Evolutionary conservation across 2,329 filamentous ascomycete genomes (phyloP).

Genomic region (Cephalotrichum gorgonifer): DNA sequence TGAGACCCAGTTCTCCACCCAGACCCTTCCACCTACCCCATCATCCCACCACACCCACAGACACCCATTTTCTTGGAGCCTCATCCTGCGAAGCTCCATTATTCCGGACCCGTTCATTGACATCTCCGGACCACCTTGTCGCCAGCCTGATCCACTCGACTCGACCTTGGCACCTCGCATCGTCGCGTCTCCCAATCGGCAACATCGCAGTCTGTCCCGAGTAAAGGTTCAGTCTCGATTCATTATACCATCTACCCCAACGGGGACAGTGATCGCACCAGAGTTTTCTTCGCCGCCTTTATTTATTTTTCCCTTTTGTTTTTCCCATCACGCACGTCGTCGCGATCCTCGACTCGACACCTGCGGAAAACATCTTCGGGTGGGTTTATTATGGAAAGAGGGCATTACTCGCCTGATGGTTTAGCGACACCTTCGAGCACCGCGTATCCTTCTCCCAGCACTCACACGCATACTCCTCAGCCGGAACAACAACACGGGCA

Average conservation of each 20-base stretch:
- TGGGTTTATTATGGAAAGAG: constrained; percentile 38
- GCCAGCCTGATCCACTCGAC: neutral
- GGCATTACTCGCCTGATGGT: constrained; percentile 43
- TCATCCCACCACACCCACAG: constrained; percentile 24
- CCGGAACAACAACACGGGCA: constrained; percentile 3
- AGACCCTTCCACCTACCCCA: constrained; percentile 34
- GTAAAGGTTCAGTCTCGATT: neutral
- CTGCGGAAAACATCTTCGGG: neutral
- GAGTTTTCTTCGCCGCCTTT: neutral
- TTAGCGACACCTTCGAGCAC: constrained; percentile 19
- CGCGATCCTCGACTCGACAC: neutral
- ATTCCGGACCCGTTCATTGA: neutral
- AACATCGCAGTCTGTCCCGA: neutral
- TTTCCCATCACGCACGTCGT: neutral
- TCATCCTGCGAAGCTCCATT: constrained; percentile 17
- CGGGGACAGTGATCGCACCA: neutral
- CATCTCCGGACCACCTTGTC: neutral
- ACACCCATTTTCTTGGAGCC: constrained; percentile 21
- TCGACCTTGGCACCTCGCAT: neutral
- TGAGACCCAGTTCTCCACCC: constrained; percentile 35
- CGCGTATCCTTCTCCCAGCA: constrained; percentile 5
- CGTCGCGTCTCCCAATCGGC: neutral
- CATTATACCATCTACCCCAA: neutral
- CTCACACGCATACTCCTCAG: constrained; percentile 3
- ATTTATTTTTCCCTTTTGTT: neutral